Base-by-base conservation (phyloP, 2,329 filamentous ascomycete genomes). In the Thielaviopsis euricoi region DNA sequence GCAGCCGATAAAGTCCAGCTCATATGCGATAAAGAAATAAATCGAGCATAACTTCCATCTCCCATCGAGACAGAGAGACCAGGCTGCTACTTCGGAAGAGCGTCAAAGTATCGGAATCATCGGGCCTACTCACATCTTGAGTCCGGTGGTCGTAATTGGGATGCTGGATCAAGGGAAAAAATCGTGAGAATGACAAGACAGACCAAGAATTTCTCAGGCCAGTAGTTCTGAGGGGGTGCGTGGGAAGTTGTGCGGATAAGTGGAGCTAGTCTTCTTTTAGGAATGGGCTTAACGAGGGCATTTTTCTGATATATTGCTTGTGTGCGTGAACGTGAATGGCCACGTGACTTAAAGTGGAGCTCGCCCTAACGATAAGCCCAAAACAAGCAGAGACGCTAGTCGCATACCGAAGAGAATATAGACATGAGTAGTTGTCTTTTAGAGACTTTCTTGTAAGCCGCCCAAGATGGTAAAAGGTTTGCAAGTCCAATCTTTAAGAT, bases 41-140 rank as follows among this genome's bases (percentile, higher is more conserved):
- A 48, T 21, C 17, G n/a, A 21, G 43, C 43, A 48, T 19, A n/a
- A 6, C 19, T 48, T 48, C 19, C n/a, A 48, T 48, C 43, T 43
- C 13, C 17, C 17, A 17, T 43, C 15, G 33, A 33, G 15, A 3
- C 33, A 40, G 13, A 40, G 33, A 43, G 15, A n/a, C 6, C 37
- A 43, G 17, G 37, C 17, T 15, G 37, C 37, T n/a, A 43, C 37
- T 17, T n/a, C 37, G 37, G 37, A n/a, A 43, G 37, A 43, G 7
- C 17, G 13, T 43, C 37, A 43, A 43, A n/a, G 62, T 57, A 56
- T 62, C 60, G 60, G 53, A 61, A 48, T 48, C 43, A 48, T 48
- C 43, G n/a, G n/a, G 43, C 43, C 50, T 62, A 72, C 71, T 73
- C 68, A 73, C 71, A 73, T 73, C 71, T 73, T 73, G 68, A 70